Conservation (phyloP, 164 flowering plant species). For the Akebia trifoliata region DNA sequence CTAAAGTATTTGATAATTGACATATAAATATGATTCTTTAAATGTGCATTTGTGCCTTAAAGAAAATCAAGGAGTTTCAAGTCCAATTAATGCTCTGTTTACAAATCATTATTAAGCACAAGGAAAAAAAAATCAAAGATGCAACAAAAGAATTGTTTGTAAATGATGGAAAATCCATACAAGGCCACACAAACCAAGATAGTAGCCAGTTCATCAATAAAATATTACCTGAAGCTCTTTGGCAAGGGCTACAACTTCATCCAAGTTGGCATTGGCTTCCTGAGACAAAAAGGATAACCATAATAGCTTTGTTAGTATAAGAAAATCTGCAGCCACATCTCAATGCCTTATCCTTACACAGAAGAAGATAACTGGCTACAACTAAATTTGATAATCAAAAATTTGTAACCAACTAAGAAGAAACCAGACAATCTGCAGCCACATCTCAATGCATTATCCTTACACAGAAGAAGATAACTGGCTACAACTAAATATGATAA, state of each 20-base stretch:
- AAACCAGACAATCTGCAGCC: not conserved
- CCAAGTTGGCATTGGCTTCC: slow-evolving; percentile 90
- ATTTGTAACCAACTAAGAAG: not conserved
- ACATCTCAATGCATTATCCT: not conserved
- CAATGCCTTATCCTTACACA: not conserved
- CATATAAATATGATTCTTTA: too few species aligned
- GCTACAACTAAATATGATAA: too few species aligned
- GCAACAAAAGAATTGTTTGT: too few species aligned
- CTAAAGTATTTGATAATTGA: too few species aligned
- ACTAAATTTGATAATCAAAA: too few species aligned
- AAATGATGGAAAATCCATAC: too few species aligned
- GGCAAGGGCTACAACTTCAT: slow-evolving; percentile 88
- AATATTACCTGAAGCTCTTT: slow-evolving; percentile 86
- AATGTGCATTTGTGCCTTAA: too few species aligned
- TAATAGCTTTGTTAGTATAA: not conserved
- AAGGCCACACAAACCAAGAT: too few species aligned
- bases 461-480: not conserved
- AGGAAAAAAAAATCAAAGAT: not conserved
- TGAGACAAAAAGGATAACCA: slow-evolving; percentile 24
- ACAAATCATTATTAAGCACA: not conserved
- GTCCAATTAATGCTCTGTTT: not conserved
- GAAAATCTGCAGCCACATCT: not conserved
- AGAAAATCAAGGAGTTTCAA: not conserved
- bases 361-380: not conserved
- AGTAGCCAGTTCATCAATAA: not conserved